A percentile compares a stretch with the other conserved stretches of the same genome.
phyloP scores from a whole-genome alignment of 805 yeast species.

The Candida nanaspora region DNA sequence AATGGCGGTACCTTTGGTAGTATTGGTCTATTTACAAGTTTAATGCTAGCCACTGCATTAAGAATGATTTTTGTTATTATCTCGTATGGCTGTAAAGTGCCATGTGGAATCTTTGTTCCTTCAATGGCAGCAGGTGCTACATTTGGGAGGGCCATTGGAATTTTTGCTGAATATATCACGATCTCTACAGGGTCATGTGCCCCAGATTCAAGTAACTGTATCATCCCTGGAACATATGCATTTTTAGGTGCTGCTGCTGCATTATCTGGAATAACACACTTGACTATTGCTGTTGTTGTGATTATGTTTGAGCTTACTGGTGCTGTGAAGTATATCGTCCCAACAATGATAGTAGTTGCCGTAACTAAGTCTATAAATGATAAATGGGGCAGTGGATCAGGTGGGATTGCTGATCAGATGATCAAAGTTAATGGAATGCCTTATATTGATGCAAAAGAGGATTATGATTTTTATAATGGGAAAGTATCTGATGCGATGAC shows the following conservation, averaged over 20 bases:
- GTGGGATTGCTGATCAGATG: conserved; percentile 96
- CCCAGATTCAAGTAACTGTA: conserved; percentile 16
- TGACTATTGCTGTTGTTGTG: conserved; percentile 88
- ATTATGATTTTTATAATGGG: conserved; percentile 44
- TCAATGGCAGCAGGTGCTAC: conserved; percentile 97
- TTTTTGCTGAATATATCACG: conserved; percentile 46
- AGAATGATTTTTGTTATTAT: conserved; percentile 69
- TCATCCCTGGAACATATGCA: conserved; percentile 93
- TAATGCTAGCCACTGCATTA: conserved; percentile 63
- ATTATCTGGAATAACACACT: conserved; percentile 86
- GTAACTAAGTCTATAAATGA: conserved; percentile 77
- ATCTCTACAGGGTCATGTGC: too few relatives aligned
- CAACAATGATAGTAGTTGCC: conserved; percentile 94
- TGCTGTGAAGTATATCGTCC: conserved; percentile 83
- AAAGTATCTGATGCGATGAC: conserved; percentile 60
- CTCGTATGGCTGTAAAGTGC: conserved; percentile 89
- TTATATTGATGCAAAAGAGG: conserved; percentile 64
- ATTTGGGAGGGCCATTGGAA: conserved; percentile 82
- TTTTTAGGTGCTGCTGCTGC: conserved; percentile 96
- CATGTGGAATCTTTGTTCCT: conserved; percentile 97
- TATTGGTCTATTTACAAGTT: conserved; percentile 47
- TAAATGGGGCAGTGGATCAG: conserved; percentile 70
- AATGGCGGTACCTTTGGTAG: conserved; percentile 19
- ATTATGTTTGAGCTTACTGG: conserved; percentile 97
- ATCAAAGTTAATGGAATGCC: conserved; percentile 86